A percentile compares a stretch with the other conserved stretches of the same genome.
Evolutionary conservation across 495 filamentous ascomycete genomes (phyloP).

Genomic region (Parmelia sp.): DNA sequence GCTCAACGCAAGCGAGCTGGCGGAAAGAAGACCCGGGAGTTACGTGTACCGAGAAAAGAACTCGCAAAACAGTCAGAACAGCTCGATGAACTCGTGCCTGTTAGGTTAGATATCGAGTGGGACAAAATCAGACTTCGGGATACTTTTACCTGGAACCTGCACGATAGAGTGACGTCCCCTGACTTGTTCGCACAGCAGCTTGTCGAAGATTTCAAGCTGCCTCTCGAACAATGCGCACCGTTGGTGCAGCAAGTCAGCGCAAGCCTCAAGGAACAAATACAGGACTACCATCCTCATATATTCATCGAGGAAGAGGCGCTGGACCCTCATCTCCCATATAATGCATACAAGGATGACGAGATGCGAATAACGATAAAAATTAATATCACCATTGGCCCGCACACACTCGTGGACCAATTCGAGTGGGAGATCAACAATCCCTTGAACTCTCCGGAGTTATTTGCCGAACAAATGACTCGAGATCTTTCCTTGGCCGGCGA

Average conservation of each 20-base stretch:
- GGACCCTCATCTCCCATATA: conserved; percentile 84
- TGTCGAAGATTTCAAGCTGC: conserved; percentile 83
- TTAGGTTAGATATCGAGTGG: conserved; percentile 89
- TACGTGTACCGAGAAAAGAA: conserved; percentile 70
- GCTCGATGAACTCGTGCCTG: conserved; percentile 81
- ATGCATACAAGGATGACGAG: conserved; percentile 95
- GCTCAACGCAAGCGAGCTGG: conserved; percentile 63
- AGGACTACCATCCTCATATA: conserved; percentile 86
- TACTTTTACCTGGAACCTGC: conserved; percentile 97
- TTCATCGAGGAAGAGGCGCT: conserved; percentile 85
- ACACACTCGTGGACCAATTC: conserved; percentile 93
- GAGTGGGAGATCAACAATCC: conserved; percentile 99
- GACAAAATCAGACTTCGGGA: conserved; percentile 94
- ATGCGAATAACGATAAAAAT: conserved; percentile 94
- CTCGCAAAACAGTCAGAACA: conserved; percentile 78
- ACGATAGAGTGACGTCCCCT: conserved; percentile 72
- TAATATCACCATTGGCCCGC: conserved; percentile 94
- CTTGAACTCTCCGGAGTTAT: conserved; percentile 86
- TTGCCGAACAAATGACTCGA: conserved; percentile 78
- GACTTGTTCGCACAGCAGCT: conserved; percentile 82
- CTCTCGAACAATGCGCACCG: conserved; percentile 53
- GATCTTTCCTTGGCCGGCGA: conserved; percentile 92
- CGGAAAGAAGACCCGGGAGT: conserved; percentile 60
- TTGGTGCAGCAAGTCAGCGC: conserved; percentile 71
- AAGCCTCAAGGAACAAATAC: conserved; percentile 82